Evolutionary conservation across 768 basidiomycete species (phyloP).

Genomic region (Serendipita indica): DNA sequence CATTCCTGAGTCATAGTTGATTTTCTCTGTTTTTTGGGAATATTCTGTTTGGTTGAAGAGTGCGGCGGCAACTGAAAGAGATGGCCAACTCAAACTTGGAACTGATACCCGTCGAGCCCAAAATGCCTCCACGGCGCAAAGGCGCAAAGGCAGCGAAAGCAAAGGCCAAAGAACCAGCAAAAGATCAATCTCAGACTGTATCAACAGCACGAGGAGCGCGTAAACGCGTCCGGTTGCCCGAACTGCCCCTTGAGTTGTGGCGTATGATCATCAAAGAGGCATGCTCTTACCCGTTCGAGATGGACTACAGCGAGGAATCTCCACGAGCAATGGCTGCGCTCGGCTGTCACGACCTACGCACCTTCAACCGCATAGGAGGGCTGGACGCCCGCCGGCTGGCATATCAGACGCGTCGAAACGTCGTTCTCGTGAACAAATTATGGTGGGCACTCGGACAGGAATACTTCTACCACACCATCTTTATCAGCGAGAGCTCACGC

Average conservation of each 20-base stretch:
- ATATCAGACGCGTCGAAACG: not conserved
- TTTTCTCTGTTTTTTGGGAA: too few relatives aligned
- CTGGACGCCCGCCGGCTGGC: not conserved
- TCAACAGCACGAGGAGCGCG: not conserved
- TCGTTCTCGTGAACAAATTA: not conserved
- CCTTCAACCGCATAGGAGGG: not conserved
- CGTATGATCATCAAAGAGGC: not conserved
- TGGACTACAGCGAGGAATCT: not conserved
- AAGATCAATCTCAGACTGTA: not conserved
- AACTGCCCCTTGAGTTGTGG: not conserved
- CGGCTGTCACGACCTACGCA: not conserved
- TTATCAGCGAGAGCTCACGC: not conserved
- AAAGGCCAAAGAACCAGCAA: not conserved
- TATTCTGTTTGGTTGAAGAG: too few relatives aligned
- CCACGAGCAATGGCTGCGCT: not conserved
- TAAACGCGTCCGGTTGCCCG: too few relatives aligned
- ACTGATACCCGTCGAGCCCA: too few relatives aligned
- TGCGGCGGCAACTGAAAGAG: too few relatives aligned
- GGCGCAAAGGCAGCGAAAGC: not conserved
- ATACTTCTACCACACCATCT: not conserved
- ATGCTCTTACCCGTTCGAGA: not conserved
- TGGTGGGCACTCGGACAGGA: not conserved
- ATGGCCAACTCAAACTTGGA: too few relatives aligned
- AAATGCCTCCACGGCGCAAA: not conserved
- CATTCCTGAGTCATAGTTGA: too few relatives aligned